A percentile compares a stretch with the other conserved stretches of the same genome.
Conservation (phyloP, 106 monocot species). For the Platanthera guangdongensis region DNA sequence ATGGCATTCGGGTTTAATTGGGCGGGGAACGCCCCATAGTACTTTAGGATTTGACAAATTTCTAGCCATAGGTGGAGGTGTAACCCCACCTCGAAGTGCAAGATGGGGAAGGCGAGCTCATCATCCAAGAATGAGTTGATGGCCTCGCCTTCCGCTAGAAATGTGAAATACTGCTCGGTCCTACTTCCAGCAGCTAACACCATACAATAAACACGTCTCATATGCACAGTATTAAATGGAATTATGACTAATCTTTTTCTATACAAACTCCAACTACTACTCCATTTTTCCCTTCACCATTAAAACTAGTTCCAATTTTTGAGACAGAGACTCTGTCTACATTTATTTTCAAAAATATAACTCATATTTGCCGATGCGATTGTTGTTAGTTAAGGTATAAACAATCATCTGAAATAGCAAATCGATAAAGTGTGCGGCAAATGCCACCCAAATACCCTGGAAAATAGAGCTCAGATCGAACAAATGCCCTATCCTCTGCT, state of each 20-base stretch:
- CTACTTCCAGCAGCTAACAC: neutral
- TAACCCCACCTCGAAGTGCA: too few species aligned
- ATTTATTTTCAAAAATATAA: neutral
- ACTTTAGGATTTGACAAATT: too few species aligned
- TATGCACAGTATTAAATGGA: neutral
- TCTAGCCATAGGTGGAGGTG: too few species aligned
- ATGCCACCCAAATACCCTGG: neutral
- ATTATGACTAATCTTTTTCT: neutral
- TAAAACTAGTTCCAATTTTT: neutral
- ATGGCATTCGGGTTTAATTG: too few species aligned
- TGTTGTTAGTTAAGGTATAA: neutral
- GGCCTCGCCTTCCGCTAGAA: too few species aligned
- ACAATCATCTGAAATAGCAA: neutral
- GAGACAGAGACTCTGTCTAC: too few species aligned
- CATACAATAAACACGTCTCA: neutral
- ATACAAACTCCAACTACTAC: neutral
- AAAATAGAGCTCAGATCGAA: neutral
- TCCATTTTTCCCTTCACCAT: neutral
- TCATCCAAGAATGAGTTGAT: too few species aligned
- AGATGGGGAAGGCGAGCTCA: too few species aligned
- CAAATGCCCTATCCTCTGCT: neutral
- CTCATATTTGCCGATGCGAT: neutral
- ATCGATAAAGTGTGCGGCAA: neutral
- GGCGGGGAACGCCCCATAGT: too few species aligned
- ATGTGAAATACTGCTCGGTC: neutral